Evolutionary conservation across 257 asterid genomes (phyloP).

Genomic region (Fraxinus cuspidata): DNA sequence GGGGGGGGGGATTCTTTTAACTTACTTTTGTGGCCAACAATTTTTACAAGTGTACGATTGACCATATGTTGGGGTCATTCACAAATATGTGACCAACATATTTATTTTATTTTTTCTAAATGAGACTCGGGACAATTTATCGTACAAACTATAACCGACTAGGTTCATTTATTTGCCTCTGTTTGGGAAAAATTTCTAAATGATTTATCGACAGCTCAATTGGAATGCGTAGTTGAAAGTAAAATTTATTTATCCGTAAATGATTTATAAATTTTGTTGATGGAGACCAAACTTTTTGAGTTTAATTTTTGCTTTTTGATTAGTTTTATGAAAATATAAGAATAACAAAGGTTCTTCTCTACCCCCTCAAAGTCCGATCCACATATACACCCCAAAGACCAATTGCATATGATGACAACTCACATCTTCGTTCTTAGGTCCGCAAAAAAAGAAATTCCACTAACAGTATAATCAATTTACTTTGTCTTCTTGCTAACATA

Average conservation of each 20-base stretch:
- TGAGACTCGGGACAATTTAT: too few relatives aligned
- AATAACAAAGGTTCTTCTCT: too few relatives aligned
- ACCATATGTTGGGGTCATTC: neutral
- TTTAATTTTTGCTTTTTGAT: neutral
- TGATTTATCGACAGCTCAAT: too few relatives aligned
- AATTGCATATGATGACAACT: constrained; percentile 21
- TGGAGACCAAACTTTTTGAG: too few relatives aligned
- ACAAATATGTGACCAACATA: neutral
- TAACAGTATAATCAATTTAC: constrained; percentile 21
- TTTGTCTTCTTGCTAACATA: constrained; percentile 27
- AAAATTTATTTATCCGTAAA: too few relatives aligned
- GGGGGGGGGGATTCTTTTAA: neutral
- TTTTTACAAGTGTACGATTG: neutral
- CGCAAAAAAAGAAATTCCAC: constrained; percentile 27
- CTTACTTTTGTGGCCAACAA: neutral
- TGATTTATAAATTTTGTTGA: too few relatives aligned
- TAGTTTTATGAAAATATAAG: neutral
- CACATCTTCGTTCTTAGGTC: constrained; percentile 1
- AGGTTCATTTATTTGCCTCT: too few relatives aligned
- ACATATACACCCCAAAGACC: neutral
- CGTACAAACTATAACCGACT: too few relatives aligned
- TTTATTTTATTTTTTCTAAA: too few relatives aligned
- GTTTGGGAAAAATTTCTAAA: too few relatives aligned
- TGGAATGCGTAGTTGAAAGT: too few relatives aligned
- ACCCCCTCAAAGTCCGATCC: neutral